These are phyloP conservation scores for Schwanniomyces etchellsii DNA, from an alignment of 1,139 yeast genomes.

Conservation along the genomic window DNA sequence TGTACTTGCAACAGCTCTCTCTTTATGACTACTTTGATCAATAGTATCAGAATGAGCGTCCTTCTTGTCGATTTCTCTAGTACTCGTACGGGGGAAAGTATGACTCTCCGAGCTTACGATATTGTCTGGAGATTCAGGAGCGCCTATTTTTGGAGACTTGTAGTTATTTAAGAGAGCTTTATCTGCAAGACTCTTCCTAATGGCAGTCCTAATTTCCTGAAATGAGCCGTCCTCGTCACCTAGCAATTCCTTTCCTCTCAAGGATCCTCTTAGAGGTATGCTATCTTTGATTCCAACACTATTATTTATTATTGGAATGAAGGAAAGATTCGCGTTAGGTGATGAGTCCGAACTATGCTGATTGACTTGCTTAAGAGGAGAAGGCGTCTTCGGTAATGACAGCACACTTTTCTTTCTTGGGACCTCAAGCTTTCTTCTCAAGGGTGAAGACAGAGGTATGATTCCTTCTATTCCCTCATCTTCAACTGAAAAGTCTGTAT, in stretches of 20 bases:
- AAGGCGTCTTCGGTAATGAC: slow-evolving; percentile 8
- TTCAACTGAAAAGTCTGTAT: background rate
- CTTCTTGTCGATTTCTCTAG: background rate
- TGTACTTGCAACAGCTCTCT: background rate
- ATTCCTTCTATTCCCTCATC: background rate
- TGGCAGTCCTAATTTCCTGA: slow-evolving; percentile 35
- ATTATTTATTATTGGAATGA: slow-evolving; percentile 15
- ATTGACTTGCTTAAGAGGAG: slow-evolving; percentile 5
- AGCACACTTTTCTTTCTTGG: slow-evolving; percentile 1
- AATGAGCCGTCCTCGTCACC: slow-evolving; percentile 17
- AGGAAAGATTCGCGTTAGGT: slow-evolving; percentile 15
- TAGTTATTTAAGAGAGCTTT: slow-evolving; percentile 12
- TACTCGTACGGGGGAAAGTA: too few relatives aligned
- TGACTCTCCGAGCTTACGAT: too few relatives aligned
- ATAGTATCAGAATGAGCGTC: background rate
- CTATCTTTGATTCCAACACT: slow-evolving; percentile 7
- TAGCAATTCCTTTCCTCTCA: background rate
- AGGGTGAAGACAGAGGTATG: slow-evolving; percentile 4
- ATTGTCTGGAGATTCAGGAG: background rate
- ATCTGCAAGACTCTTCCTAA: slow-evolving; percentile 34
- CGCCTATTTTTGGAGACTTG: background rate
- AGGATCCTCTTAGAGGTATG: background rate
- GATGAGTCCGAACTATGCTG: slow-evolving; percentile 7
- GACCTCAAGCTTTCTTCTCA: background rate
- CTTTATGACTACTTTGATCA: background rate